Evolutionary conservation across 352 stramenopile species (phyloP), one percentile per base, ranked within the genome.

Genomic region (Elongisporangium anandrum): DNA sequence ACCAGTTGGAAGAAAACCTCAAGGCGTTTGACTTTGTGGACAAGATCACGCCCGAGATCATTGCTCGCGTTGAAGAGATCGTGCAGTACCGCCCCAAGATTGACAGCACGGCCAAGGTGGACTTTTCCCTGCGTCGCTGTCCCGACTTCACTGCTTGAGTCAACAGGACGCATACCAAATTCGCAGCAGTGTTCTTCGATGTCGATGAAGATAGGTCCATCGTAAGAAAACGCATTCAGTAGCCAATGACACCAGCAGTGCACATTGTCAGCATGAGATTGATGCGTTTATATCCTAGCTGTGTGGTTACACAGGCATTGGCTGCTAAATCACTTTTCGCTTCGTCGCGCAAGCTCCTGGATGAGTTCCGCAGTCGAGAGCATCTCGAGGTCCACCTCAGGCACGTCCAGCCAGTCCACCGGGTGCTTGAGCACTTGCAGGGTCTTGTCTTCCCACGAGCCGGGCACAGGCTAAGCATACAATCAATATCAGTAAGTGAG

Each of bases 381-480:
- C 48, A 63, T 69, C 54, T 90, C 77, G 21, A 94, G 61, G 51
- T 94, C 69, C 9, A 92, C 69, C 16, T 72, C 76, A 50, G 75
- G 68, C 53, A 94, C 85, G 49, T 97, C 86, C 26, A 98, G 75
- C 96, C 96, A 99, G 63, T 98, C 92, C 38, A 96, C 78, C 22
- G 96, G 89, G 75, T 97, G 85, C 73, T 97, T 97, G 52, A 97
- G 92, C 29, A 96, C 89, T 57, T 98, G 67, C 24, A 98, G 76
- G 26, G 98, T 98, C 65, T 95, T 89, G 48, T 92, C 93, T 70
- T 99, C 95, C 66, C 89, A 95, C 39, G 80, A 95, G 7, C 94
- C 95, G 54, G 80, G 61, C 52, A 88, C 85, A 16, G 94, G 93
- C 57, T 96, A 85, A 54, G 74, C n/a, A 8, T 0, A 95, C 74